Percentiles rank a stretch among this genome's conserved stretches.
phyloP scores from a whole-genome alignment of 2,329 filamentous ascomycete species.

The Nemania serpens region DNA sequence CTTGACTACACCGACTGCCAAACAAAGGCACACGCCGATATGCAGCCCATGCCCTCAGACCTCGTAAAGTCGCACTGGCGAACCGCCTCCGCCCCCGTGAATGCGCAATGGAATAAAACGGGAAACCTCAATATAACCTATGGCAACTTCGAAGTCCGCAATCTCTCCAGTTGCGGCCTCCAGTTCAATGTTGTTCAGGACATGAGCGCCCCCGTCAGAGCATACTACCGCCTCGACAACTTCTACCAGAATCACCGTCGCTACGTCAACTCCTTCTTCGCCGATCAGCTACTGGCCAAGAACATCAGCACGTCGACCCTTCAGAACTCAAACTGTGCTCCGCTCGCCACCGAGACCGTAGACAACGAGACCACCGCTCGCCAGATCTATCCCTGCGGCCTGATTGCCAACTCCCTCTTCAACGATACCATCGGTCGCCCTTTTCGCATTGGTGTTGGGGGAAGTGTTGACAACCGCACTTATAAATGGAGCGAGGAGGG shows the following conservation, averaged over 20 bases:
- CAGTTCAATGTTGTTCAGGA: constrained; percentile 79
- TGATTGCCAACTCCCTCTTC: constrained; percentile 96
- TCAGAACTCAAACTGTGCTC: constrained; percentile 72
- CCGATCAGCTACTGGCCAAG: constrained; percentile 77
- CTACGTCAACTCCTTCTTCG: constrained; percentile 89
- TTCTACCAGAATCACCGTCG: constrained; percentile 99
- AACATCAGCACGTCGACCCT: constrained; percentile 65
- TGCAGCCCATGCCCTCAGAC: constrained; percentile 56
- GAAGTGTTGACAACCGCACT: constrained; percentile 47
- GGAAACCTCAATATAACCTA: constrained; percentile 46
- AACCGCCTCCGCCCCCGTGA: constrained; percentile 43
- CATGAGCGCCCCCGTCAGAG: constrained; percentile 79
- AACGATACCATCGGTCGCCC: constrained; percentile 85
- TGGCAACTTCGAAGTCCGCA: constrained; percentile 22
- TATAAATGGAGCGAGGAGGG: constrained; percentile 78
- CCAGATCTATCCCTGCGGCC: constrained; percentile 88
- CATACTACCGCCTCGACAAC: constrained; percentile 96
- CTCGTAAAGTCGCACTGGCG: constrained; percentile 75
- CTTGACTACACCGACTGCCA: constrained; percentile 89
- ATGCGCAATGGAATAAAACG: constrained; percentile 43
- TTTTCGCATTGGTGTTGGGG: constrained; percentile 58
- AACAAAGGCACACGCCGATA: constrained; percentile 53
- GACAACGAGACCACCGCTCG: constrained; percentile 36
- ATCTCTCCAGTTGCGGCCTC: constrained; percentile 66
- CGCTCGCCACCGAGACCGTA: constrained; percentile 62